Conservation (phyloP, 192 early-diverging fungal species). For the Diversispora eburnea region DNA sequence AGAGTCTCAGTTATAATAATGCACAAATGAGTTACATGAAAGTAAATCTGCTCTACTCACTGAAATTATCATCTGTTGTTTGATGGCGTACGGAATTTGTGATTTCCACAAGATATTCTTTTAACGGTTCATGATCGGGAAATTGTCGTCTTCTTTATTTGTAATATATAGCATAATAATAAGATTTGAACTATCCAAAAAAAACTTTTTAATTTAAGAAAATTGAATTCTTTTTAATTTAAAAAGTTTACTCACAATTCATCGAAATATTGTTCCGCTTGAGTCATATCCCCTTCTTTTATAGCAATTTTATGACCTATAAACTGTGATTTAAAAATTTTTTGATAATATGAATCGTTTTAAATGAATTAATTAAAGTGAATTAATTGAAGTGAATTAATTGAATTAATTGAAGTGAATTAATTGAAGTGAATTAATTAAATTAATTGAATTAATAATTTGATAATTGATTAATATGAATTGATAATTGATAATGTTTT, state of each 20-base stretch:
- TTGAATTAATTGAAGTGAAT: not conserved
- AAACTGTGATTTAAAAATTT: not conserved
- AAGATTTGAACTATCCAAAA: not conserved
- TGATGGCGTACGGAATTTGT: slow-evolving; percentile 8
- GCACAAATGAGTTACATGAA: not conserved
- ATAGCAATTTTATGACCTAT: slow-evolving; percentile 19
- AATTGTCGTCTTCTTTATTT: slow-evolving; percentile 1
- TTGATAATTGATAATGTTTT: too few relatives aligned
- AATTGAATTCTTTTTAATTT: not conserved
- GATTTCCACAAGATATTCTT: slow-evolving; percentile 25
- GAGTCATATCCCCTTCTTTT: slow-evolving; percentile 20
- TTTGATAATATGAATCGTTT: not conserved
- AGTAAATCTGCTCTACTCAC: slow-evolving; percentile 14
- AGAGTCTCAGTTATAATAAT: not conserved
- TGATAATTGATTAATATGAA: too few relatives aligned
- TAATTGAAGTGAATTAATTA: not conserved
- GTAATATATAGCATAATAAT: not conserved
- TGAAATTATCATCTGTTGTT: slow-evolving; percentile 21
- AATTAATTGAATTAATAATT: too few relatives aligned
- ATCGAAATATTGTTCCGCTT: slow-evolving; percentile 1
- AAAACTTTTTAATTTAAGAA: not conserved
- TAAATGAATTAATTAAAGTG: not conserved
- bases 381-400: not conserved
- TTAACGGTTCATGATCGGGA: slow-evolving; percentile 20
- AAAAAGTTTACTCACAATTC: slow-evolving; percentile 15